phyloP scores from a whole-genome alignment of 2,329 filamentous ascomycete genomes.

The Monosporascus sp. region DNA sequence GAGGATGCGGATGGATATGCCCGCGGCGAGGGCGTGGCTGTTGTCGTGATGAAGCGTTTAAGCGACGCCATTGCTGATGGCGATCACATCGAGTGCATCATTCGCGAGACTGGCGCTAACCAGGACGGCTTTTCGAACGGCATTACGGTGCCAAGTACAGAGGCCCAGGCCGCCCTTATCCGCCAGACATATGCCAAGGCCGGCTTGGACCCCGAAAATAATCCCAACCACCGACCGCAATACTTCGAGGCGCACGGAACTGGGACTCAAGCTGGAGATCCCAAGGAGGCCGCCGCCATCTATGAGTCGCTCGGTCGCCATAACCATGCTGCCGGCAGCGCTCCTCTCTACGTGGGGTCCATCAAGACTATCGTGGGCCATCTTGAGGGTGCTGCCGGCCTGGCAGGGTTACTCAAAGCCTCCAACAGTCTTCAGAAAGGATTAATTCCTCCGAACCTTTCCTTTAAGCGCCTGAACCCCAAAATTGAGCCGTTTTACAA shows the following conservation, averaged over 20 bases:
- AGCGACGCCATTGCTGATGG: conserved; percentile 29
- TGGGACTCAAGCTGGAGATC: conserved; percentile 21
- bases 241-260: conserved; percentile 26
- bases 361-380: no score
- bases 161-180: conserved; percentile 5
- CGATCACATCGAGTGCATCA: conserved; percentile 13
- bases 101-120: conserved; percentile 12
- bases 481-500: no score
- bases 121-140: conserved; percentile 10
- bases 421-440: no score
- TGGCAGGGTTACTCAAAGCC: no score
- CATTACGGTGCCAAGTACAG: conserved; percentile 6
- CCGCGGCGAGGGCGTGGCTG: conserved; percentile 16
- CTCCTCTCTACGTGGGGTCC: no score
- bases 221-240: conserved; percentile 11
- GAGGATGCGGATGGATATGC: conserved; percentile 15
- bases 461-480: no score
- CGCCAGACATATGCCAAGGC: conserved; percentile 4
- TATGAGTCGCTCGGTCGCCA: no score
- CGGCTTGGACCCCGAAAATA: conserved; percentile 2
- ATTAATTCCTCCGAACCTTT: no score
- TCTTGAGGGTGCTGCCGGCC: no score
- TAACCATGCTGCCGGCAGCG: no score
- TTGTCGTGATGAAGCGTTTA: conserved; percentile 38
- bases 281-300: conserved; percentile 7